Conservation (phyloP, 305 asterid genomes). For the Andrographis paniculata region DNA sequence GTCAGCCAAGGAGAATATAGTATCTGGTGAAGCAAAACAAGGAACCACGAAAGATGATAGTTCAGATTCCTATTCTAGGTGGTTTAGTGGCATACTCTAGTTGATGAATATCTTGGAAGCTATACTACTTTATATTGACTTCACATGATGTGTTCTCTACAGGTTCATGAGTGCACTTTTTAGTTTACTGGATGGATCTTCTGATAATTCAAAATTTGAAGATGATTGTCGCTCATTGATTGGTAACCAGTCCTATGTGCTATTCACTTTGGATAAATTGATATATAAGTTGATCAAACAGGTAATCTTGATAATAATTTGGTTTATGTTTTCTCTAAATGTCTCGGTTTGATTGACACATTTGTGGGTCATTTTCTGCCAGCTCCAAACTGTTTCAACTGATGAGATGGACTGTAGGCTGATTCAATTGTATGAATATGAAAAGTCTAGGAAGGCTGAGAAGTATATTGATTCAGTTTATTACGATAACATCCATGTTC, state of each 20-base stretch:
- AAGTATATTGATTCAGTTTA: constrained; percentile 63
- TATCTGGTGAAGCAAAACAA: constrained; percentile 49
- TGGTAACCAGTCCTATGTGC: constrained; percentile 91
- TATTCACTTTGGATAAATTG: constrained; percentile 93
- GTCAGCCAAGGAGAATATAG: constrained; percentile 64
- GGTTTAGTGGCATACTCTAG: constrained; percentile 1
- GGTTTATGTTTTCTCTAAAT: constrained; percentile 1
- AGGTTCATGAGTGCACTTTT: constrained; percentile 88
- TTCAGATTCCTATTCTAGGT: constrained; percentile 64
- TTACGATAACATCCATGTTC: constrained; percentile 56
- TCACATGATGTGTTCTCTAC: constrained; percentile 23
- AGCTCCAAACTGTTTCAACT: constrained; percentile 54
- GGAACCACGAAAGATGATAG: constrained; percentile 42
- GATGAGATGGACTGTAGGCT: constrained; percentile 67
- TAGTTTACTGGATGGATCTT: constrained; percentile 92
- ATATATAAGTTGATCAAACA: constrained; percentile 93
- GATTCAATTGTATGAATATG: constrained; percentile 61
- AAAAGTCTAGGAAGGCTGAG: constrained; percentile 54
- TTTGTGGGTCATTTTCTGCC: constrained; percentile 24
- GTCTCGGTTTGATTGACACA: constrained; percentile 6
- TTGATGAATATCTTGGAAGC: constrained; percentile 14
- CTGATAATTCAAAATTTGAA: constrained; percentile 87
- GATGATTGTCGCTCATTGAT: constrained; percentile 91
- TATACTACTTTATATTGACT: constrained; percentile 16
- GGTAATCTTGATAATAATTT: constrained; percentile 26